phyloP scores from a whole-genome alignment of 306 rosid genomes.

The Lithocarpus polystachyus region DNA sequence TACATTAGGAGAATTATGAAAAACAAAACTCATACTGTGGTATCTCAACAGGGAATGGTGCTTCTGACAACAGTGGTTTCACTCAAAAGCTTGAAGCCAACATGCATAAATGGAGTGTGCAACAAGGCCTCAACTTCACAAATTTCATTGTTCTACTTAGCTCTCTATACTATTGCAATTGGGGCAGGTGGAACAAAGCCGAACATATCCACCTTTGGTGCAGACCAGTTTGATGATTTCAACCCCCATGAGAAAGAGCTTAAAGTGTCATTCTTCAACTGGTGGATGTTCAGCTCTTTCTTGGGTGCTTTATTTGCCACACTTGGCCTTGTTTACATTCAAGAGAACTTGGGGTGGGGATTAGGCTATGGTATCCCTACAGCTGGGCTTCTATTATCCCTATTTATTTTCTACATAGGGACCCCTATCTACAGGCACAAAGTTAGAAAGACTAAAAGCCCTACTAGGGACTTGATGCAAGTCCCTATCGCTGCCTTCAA shows the following conservation, averaged over 20 bases:
- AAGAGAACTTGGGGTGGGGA: constrained; percentile 80
- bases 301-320: constrained; percentile 59
- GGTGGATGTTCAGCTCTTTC: constrained; percentile 74
- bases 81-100: constrained; percentile 45
- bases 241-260: constrained; percentile 40
- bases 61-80: constrained; percentile 57
- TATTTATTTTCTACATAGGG: constrained; percentile 49
- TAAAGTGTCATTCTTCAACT: constrained; percentile 76
- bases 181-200: constrained; percentile 75
- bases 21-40: not conserved
- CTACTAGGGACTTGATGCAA: constrained; percentile 36
- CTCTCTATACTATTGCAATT: constrained; percentile 63
- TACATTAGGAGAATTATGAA: too few relatives aligned
- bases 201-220: constrained; percentile 72
- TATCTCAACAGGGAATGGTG: constrained; percentile 39
- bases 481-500: constrained; percentile 44
- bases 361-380: constrained; percentile 66
- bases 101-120: constrained; percentile 51
- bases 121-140: constrained; percentile 41
- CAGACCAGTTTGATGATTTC: constrained; percentile 80
- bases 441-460: constrained; percentile 36
- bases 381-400: constrained; percentile 43
- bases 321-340: constrained; percentile 61
- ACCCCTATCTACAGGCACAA: constrained; percentile 72
- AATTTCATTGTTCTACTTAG: constrained; percentile 42